Percentiles rank a stretch among this genome's conserved stretches.
Conservation (phyloP, 306 rosid genomes). For the Sechiopsis laciniata region DNA sequence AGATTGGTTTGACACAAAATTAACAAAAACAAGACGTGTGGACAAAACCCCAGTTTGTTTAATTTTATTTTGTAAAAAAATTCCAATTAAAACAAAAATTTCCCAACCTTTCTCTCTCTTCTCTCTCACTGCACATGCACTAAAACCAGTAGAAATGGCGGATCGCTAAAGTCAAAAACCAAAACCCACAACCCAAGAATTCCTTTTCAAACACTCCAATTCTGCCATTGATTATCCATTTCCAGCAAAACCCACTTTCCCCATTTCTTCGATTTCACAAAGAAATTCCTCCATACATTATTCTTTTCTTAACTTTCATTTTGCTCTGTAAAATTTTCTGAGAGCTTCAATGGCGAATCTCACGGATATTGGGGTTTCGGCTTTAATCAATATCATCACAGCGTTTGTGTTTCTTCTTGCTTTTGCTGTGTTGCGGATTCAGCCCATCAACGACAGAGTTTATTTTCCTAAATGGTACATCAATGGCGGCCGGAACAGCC, state of each 20-base stretch:
- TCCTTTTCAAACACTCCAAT: not conserved
- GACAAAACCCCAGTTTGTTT: too few relatives aligned
- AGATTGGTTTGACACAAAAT: too few relatives aligned
- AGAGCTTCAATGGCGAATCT: slow-evolving; percentile 65
- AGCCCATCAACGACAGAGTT: slow-evolving; percentile 87
- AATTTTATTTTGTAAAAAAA: too few relatives aligned
- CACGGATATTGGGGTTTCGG: slow-evolving; percentile 83
- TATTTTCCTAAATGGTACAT: slow-evolving; percentile 90
- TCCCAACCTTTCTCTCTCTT: too few relatives aligned
- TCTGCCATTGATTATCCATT: slow-evolving; percentile 6
- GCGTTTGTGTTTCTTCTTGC: slow-evolving; percentile 81
- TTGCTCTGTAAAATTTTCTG: not conserved
- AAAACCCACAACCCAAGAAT: slow-evolving; percentile 24
- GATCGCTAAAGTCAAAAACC: slow-evolving; percentile 27
- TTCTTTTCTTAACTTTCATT: slow-evolving; percentile 9
- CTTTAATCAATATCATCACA: slow-evolving; percentile 58
- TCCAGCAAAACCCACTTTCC: not conserved
- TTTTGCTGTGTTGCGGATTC: slow-evolving; percentile 76
- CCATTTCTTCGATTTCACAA: not conserved
- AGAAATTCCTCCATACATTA: not conserved
- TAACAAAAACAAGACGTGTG: too few relatives aligned
- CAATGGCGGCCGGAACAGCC: slow-evolving; percentile 60
- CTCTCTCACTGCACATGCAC: slow-evolving; percentile 34
- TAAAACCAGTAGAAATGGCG: not conserved
- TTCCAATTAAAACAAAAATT: too few relatives aligned